These are phyloP conservation scores for Mortierella alpina DNA, from an alignment of 192 early-diverging fungal species.

Conservation along the genomic window DNA sequence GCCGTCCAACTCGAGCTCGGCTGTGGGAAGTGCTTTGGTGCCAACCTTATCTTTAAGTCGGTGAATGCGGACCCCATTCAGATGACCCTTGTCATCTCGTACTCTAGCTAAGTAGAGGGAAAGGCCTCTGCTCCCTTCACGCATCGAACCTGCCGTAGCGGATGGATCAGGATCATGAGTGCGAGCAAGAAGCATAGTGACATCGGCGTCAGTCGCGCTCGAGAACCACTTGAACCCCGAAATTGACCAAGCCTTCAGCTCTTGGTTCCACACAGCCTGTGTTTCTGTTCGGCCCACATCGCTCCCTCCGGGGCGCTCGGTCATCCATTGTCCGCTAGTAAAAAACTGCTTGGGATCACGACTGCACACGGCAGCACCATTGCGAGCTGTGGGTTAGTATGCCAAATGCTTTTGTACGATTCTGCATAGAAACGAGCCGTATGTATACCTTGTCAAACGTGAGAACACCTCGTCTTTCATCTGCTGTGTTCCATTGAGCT, in stretches of 20 bases:
- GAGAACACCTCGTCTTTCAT: conserved; percentile 60
- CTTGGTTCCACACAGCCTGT: conserved; percentile 57
- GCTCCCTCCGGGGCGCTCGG: conserved; percentile 75
- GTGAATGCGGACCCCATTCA: conserved; percentile 73
- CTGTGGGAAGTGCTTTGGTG: conserved; percentile 78
- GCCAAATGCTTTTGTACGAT: too few relatives aligned
- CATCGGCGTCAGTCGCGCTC: conserved; percentile 76
- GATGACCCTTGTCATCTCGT: conserved; percentile 58
- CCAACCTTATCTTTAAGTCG: conserved; percentile 78
- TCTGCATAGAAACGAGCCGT: too few relatives aligned
- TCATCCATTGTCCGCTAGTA: conserved; percentile 85
- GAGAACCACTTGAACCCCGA: conserved; percentile 83
- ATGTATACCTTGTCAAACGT: conserved; percentile 62
- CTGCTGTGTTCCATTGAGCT: conserved; percentile 62
- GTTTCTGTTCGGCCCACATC: conserved; percentile 76
- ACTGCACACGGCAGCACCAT: too few relatives aligned
- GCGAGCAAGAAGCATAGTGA: conserved; percentile 75
- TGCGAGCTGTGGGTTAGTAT: too few relatives aligned
- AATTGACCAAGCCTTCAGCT: conserved; percentile 57
- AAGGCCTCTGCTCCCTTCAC: conserved; percentile 66
- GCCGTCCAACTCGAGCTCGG: conserved; percentile 71
- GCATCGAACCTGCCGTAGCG: conserved; percentile 24
- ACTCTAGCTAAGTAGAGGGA: conserved; percentile 71
- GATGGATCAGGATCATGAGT: conserved; percentile 49
- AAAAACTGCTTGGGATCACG: conserved; percentile 72